Evolutionary conservation across 2,329 filamentous ascomycete genomes (phyloP), one percentile per base, ranked within the genome.

Genomic region (Aspergillus sp.): DNA sequence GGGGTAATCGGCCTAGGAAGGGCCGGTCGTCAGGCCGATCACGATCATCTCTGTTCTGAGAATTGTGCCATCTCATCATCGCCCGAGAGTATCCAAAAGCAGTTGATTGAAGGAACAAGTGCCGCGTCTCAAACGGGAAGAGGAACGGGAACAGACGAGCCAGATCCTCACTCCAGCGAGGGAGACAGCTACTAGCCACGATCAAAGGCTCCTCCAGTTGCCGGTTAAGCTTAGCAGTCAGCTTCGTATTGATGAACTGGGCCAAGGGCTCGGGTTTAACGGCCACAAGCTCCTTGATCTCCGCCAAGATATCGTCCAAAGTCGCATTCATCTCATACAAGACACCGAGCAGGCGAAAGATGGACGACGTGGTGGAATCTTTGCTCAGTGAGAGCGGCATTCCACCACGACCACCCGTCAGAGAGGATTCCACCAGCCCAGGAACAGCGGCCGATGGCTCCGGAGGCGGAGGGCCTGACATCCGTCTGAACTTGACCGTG

Each of bases 71-170:
- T 64, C 91, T 82, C 49, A 85, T 86, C 93, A 98, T 97, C 12
- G 93, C 96, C 52, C 93, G 82, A 38, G 91, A 91, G 72, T 98
- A 98, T 26, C 93, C 93, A 63, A 98, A 98, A 0, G 93, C 96
- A 0, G 94, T 98, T 2, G 91, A 98, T 68, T 97, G 93, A 32
- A 98, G 73, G 76, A 98, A 98, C 34, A 98, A 74, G 67, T 98
- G 91, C 8, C 93, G 83, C 1, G 93, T 97, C 73, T 98, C 93
- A 60, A 98, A 98, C 2, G 93, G 93, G 65, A 98, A 98, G 8
- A 98, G 73, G 76, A 98, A 98, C 1, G 93, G 91, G 63, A 96
- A 98, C 1, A 94, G 75, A 32, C 93, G 84, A 7, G 93, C 89
- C 44, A 98, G 72, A 62, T 98, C 93, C 68, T 97, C 91, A 51